Percentiles rank a stretch among this genome's conserved stretches.
Evolutionary conservation across 192 early-diverging fungal species (phyloP).

Genomic region (Coemansia sp.): DNA sequence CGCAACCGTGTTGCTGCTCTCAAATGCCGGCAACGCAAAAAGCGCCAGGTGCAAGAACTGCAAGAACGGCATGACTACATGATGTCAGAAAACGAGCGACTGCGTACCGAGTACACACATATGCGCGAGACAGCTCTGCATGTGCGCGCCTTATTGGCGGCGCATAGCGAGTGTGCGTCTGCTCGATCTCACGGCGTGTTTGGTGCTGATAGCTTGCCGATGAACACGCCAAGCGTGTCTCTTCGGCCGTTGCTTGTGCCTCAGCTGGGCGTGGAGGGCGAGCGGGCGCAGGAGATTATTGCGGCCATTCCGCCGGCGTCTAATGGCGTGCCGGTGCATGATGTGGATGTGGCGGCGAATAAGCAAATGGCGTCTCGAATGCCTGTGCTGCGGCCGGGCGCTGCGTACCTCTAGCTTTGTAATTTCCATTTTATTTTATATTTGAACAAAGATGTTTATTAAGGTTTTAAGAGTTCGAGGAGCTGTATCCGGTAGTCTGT

Average conservation of each 20-base stretch:
- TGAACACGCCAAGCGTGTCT: constrained; percentile 21
- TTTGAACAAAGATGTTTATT: background rate
- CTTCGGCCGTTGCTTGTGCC: constrained; percentile 22
- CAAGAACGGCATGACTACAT: constrained; percentile 58
- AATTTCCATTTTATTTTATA: background rate
- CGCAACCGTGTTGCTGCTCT: constrained; percentile 85
- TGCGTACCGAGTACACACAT: constrained; percentile 33
- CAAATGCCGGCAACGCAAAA: constrained; percentile 92
- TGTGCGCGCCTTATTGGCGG: constrained; percentile 71
- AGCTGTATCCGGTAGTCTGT: no score
- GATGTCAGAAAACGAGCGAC: constrained; percentile 41
- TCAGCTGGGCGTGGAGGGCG: constrained; percentile 14
- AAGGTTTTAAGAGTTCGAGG: no score
- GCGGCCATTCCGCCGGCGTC: constrained; percentile 40
- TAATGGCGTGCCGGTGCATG: constrained; percentile 32
- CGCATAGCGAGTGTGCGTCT: constrained; percentile 76
- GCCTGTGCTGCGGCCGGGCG: background rate
- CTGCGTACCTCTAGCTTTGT: background rate
- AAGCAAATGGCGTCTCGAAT: background rate
- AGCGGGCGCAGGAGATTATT: constrained; percentile 41
- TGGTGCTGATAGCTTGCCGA: constrained; percentile 50
- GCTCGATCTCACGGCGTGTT: constrained; percentile 67
- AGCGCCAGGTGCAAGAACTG: constrained; percentile 81
- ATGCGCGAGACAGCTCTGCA: constrained; percentile 75
- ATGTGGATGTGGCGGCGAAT: constrained; percentile 13